Percentiles rank a stretch among this genome's conserved stretches.
Evolutionary conservation across 306 rosid species (phyloP).

Genomic region (Corylus americana): DNA sequence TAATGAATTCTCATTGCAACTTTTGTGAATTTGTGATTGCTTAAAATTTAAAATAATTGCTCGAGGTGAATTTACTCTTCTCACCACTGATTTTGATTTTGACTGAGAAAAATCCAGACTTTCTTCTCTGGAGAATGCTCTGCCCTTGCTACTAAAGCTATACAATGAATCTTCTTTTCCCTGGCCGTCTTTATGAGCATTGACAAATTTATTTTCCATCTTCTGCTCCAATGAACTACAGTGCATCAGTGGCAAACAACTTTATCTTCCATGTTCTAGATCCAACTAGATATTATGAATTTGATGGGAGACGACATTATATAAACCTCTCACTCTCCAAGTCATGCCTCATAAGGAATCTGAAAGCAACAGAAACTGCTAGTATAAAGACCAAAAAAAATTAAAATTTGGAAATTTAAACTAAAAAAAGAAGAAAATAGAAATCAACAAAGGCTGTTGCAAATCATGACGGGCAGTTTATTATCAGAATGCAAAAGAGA

Average conservation of each 20-base stretch:
- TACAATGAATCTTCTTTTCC: slow-evolving; percentile 41
- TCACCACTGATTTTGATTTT: slow-evolving; percentile 54
- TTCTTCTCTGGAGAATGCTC: slow-evolving; percentile 46
- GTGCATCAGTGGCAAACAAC: slow-evolving; percentile 30
- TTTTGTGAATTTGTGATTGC: slow-evolving; percentile 51
- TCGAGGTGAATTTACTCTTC: slow-evolving; percentile 48
- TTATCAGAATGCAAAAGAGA: slow-evolving; percentile 5
- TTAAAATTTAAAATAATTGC: slow-evolving; percentile 54
- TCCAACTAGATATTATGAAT: slow-evolving; percentile 15
- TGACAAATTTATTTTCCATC: slow-evolving; percentile 56
- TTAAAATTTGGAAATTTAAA: neutral
- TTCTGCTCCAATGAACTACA: slow-evolving; percentile 34
- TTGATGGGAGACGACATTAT: neutral
- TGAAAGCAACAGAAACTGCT: slow-evolving; percentile 20
- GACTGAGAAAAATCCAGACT: slow-evolving; percentile 42
- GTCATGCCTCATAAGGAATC: slow-evolving; percentile 19
- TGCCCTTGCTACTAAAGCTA: slow-evolving; percentile 38
- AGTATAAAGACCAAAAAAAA: slow-evolving; percentile 12
- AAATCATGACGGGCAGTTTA: neutral
- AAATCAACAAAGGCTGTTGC: slow-evolving; percentile 7
- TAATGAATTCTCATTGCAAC: slow-evolving; percentile 45
- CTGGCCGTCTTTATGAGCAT: slow-evolving; percentile 39
- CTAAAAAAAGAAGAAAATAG: slow-evolving; percentile 19
- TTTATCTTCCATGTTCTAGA: slow-evolving; percentile 33
- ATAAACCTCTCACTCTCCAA: slow-evolving; percentile 13